phyloP scores from a whole-genome alignment of 352 stramenopile species.

The Phytophthora pistaciae region DNA sequence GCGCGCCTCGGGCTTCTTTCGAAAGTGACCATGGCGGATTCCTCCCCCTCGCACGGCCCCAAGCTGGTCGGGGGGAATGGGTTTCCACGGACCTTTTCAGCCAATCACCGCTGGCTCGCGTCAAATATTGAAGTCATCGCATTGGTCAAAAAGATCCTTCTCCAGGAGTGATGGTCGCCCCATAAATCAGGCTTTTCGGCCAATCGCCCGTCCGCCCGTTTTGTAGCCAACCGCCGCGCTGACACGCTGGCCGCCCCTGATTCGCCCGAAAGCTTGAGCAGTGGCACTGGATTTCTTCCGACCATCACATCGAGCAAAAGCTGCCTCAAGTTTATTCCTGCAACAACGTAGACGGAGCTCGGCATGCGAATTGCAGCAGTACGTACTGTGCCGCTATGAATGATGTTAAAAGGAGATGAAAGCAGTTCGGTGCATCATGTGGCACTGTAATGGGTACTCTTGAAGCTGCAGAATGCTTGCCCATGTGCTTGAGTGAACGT shows the following conservation, averaged over 20 bases:
- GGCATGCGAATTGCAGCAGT: too few relatives aligned
- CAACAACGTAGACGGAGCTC: too few relatives aligned
- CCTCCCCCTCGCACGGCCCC: constrained; percentile 7
- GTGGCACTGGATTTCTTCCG: constrained; percentile 23
- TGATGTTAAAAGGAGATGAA: too few relatives aligned
- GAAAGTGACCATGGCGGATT: constrained; percentile 53
- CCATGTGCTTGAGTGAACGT: too few relatives aligned
- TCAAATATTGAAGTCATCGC: constrained; percentile 13
- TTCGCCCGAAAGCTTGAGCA: background rate
- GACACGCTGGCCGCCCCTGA: constrained; percentile 3
- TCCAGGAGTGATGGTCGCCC: constrained; percentile 28
- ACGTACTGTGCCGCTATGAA: too few relatives aligned
- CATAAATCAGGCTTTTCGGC: constrained; percentile 29
- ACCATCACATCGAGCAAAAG: constrained; percentile 3
- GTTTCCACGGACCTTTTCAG: constrained; percentile 19
- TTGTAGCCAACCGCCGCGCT: constrained; percentile 5
- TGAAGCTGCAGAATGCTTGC: too few relatives aligned
- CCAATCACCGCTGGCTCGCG: constrained; percentile 31
- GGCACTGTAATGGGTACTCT: too few relatives aligned
- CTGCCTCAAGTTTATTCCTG: too few relatives aligned
- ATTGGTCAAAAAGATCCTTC: constrained; percentile 46
- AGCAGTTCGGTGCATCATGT: too few relatives aligned
- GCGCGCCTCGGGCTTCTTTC: constrained; percentile 41
- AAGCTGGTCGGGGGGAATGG: background rate
- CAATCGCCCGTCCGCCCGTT: constrained; percentile 18